A percentile compares a stretch with the other conserved stretches of the same genome.
phyloP scores from a whole-genome alignment of 768 basidiomycete species.

The Suillus discolor region DNA sequence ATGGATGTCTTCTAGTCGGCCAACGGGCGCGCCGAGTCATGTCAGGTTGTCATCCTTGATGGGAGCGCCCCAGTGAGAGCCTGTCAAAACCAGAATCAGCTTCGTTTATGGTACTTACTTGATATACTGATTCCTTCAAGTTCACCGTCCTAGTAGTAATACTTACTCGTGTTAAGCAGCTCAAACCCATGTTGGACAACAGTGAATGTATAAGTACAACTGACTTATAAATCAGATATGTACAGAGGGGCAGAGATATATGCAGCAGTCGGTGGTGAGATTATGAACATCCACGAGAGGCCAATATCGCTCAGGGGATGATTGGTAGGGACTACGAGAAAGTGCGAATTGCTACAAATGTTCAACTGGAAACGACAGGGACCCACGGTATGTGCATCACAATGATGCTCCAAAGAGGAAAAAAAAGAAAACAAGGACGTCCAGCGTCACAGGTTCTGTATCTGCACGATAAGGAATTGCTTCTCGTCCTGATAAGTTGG shows the following conservation, averaged over 20 bases:
- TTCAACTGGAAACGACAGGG: not conserved
- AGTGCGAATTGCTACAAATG: not conserved
- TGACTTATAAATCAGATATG: not conserved
- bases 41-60: not conserved
- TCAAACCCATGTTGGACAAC: not conserved
- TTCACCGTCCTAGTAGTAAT: not conserved
- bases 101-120: not conserved
- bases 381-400: not conserved
- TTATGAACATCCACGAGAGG: not conserved
- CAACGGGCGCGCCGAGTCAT: not conserved
- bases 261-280: not conserved
- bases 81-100: not conserved
- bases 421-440: not conserved
- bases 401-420: not conserved
- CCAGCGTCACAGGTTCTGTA: slow-evolving; percentile 63
- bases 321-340: not conserved
- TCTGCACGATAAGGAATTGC: slow-evolving; percentile 93
- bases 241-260: not conserved
- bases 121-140: not conserved
- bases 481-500: slow-evolving; percentile 73
- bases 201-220: slow-evolving; percentile 1
- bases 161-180: not conserved
- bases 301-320: not conserved
- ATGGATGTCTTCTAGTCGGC: not conserved
- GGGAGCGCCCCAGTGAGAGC: not conserved